Conservation (phyloP, 768 basidiomycete genomes). For the Trametes cinnabarina region DNA sequence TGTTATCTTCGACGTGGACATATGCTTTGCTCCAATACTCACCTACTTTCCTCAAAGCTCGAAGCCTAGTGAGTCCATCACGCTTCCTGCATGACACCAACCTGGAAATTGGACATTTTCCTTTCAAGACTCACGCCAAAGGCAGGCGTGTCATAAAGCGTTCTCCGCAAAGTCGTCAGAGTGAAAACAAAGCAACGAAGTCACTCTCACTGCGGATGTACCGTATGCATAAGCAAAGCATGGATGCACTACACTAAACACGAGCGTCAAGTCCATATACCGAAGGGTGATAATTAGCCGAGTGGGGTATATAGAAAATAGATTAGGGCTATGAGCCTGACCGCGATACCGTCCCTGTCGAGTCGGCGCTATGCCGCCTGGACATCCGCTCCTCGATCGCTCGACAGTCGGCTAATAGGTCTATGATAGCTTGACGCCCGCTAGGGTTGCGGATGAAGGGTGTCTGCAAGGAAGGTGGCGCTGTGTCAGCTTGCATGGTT, state of each 20-base stretch:
- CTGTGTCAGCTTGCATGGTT: neutral
- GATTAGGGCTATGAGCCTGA: constrained; percentile 27
- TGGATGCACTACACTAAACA: constrained; percentile 18
- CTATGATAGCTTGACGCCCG: constrained; percentile 63
- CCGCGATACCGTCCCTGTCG: constrained; percentile 28
- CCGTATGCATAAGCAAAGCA: constrained; percentile 12
- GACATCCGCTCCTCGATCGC: constrained; percentile 52
- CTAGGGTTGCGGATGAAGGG: constrained; percentile 67
- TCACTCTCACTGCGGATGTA: no score
- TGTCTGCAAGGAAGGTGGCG: constrained; percentile 39
- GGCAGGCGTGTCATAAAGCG: no score
- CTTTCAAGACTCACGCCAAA: no score
- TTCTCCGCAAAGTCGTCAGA: no score
- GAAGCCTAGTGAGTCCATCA: no score
- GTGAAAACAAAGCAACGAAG: no score
- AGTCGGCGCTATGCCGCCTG: constrained; percentile 26
- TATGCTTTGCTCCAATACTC: no score
- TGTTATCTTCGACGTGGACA: no score
- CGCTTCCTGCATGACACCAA: no score
- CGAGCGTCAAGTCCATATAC: constrained; percentile 13
- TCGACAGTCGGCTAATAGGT: constrained; percentile 65
- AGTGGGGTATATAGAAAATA: constrained; percentile 23
- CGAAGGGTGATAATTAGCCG: constrained; percentile 22
- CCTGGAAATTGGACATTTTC: no score
- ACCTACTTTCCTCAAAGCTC: no score